Conservation (phyloP, 2,329 filamentous ascomycete genomes). For the Bertia moriformis region DNA sequence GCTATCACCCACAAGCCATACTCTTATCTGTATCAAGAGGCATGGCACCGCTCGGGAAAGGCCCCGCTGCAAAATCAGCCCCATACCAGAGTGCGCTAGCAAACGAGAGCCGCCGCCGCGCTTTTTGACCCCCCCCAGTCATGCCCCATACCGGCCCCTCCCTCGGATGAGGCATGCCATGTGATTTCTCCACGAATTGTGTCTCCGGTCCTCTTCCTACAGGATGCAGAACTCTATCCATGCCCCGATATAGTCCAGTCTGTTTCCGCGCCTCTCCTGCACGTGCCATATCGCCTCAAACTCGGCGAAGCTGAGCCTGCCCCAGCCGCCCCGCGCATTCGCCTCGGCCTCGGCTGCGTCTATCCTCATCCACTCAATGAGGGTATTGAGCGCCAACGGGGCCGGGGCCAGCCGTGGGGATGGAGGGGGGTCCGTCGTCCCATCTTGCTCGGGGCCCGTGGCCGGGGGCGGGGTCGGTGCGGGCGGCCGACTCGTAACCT, state of each 20-base stretch:
- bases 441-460: background rate
- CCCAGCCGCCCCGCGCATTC: conserved; percentile 60
- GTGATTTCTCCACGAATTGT: no score
- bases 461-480: conserved; percentile 4
- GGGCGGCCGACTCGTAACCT: conserved; percentile 7
- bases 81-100: no score
- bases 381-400: conserved; percentile 14
- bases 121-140: no score
- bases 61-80: no score
- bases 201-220: conserved; percentile 13
- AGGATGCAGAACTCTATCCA: conserved; percentile 79
- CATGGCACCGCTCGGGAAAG: no score
- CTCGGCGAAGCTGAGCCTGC: conserved; percentile 63
- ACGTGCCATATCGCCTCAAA: conserved; percentile 63
- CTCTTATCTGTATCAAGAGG: no score
- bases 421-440: conserved; percentile 1
- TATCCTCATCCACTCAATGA: conserved; percentile 36
- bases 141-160: no score
- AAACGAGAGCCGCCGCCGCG: no score
- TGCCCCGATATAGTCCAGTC: conserved; percentile 68
- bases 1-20: no score
- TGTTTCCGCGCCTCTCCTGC: conserved; percentile 44
- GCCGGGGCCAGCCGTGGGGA: conserved; percentile 13
- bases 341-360: conserved; percentile 57
- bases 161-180: no score